Evolutionary conservation across 495 filamentous ascomycete species (phyloP), one percentile per base, ranked within the genome.

Genomic region (Pseudevernia furfuracea): DNA sequence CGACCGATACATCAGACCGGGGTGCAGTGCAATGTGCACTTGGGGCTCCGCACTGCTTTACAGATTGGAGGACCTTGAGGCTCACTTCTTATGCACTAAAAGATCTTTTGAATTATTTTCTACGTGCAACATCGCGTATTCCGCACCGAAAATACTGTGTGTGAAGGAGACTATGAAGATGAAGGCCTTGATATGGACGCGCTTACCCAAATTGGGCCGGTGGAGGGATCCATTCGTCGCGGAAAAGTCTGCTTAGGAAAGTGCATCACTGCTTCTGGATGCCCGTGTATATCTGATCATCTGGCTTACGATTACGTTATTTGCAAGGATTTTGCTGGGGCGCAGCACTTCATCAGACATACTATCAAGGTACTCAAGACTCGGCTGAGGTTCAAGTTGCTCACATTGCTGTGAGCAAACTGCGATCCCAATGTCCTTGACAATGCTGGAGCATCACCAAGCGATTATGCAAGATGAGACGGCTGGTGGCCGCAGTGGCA

Each of bases 301-400:
- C 11, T 21, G 3, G 17, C 28, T 14, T 46, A 23, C 14, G 30
- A 61, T 25, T 39, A 61, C n/a, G 23, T 61, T 28, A 6, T 61
- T 4, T 61, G 25, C 30, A 52, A 46, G 19, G 41, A 37, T 28
- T 61, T 28, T 38, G 44, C 7, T 17, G 43, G 59, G 1, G 21
- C 38, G 19, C 32, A 39, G 60, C 60, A 36, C 21, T 25, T 53
- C 10, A 52, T 52, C 28, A 23, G 34, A 52, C 36, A 25, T 28
- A 46, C 60, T 23, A 53, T 53, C 4, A 61, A 25, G 5, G 30
- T 61, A 25, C 60, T 61, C 28, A 38, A 39, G 36, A 10, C 36
- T 9, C 30, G 34, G 21, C 46, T 39, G 34, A 61, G 60, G n/a
- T 37, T 37, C 21, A 36, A 49, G 11, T 28, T 52, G 19, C 32